These are phyloP conservation scores for Lumnitzera racemosa DNA, from an alignment of 345 rosid species.

Conservation along the genomic window DNA sequence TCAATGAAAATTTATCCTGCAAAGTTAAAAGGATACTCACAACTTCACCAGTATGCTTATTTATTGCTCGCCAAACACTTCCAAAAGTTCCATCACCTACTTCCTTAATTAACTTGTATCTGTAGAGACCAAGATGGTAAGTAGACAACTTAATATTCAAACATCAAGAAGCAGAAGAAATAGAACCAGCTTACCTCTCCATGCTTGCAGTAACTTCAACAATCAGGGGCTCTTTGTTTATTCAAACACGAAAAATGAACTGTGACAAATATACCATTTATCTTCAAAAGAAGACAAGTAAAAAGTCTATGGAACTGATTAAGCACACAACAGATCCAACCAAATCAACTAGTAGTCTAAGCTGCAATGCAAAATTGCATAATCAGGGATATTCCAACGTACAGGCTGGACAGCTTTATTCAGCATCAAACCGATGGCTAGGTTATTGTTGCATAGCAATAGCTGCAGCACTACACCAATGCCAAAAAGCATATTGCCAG, in stretches of 20 bases:
- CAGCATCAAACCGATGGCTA: constrained; percentile 31
- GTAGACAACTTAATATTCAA: not conserved
- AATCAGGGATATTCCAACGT: constrained; percentile 23
- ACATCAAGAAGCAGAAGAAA: not conserved
- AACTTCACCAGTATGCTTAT: constrained; percentile 80
- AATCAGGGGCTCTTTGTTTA: constrained; percentile 34
- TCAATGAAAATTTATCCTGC: not conserved
- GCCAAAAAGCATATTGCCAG: constrained; percentile 35
- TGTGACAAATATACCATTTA: constrained; percentile 25
- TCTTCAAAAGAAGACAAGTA: constrained; percentile 18
- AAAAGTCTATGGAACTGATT: constrained; percentile 15
- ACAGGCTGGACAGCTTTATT: constrained; percentile 50
- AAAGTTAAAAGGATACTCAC: constrained; percentile 37
- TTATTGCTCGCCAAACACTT: constrained; percentile 79
- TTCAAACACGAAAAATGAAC: constrained; percentile 20
- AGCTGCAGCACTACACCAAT: constrained; percentile 18
- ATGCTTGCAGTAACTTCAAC: constrained; percentile 27
- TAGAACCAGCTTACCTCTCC: constrained; percentile 63
- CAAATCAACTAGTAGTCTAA: constrained; percentile 26
- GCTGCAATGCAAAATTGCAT: constrained; percentile 14
- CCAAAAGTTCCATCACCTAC: constrained; percentile 99
- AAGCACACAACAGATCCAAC: constrained; percentile 23
- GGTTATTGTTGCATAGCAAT: constrained; percentile 21
- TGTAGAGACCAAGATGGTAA: constrained; percentile 12
- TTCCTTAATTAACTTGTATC: constrained; percentile 84